Evolutionary conservation across 73 alveolate genomes (phyloP).

Genomic region (Paramecium octaurelia): DNA sequence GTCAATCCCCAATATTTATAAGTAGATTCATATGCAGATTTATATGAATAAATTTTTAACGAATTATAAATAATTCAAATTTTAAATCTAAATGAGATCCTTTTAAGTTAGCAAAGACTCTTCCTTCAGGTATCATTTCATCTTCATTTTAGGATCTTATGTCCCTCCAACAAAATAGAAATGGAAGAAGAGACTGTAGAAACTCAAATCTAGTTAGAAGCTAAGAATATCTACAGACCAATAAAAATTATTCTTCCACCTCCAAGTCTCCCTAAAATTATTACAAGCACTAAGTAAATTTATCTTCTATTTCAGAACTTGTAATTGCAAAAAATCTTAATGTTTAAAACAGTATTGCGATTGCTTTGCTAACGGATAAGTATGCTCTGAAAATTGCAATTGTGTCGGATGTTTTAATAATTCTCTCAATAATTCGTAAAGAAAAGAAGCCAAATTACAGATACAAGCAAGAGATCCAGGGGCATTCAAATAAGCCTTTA

Average conservation of each 20-base stretch:
- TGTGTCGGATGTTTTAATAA: slow-evolving; percentile 78
- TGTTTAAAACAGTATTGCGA: slow-evolving; percentile 88
- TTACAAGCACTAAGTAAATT: not conserved
- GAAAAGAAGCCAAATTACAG: slow-evolving; percentile 65
- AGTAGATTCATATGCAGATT: not conserved
- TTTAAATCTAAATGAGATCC: slow-evolving; percentile 27
- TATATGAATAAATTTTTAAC: slow-evolving; percentile 17
- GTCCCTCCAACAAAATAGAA: not conserved
- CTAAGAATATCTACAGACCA: not conserved
- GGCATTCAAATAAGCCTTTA: slow-evolving; percentile 66
- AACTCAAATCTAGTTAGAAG: not conserved
- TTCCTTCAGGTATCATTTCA: not conserved
- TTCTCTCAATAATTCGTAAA: slow-evolving; percentile 70
- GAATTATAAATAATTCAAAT: slow-evolving; percentile 31
- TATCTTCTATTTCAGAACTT: not conserved
- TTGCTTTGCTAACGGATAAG: slow-evolving; percentile 82
- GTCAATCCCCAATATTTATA: not conserved
- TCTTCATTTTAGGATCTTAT: not conserved
- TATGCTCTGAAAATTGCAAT: slow-evolving; percentile 77
- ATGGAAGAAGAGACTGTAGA: slow-evolving; percentile 40
- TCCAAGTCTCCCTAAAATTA: not conserved
- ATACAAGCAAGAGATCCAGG: slow-evolving; percentile 76
- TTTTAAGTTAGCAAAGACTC: slow-evolving; percentile 14
- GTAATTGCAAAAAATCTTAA: slow-evolving; percentile 85
- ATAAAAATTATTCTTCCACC: slow-evolving; percentile 35